A percentile compares a stretch with the other conserved stretches of the same genome.
phyloP scores from a whole-genome alignment of 257 asterid species.

The Primulina eburnea region DNA sequence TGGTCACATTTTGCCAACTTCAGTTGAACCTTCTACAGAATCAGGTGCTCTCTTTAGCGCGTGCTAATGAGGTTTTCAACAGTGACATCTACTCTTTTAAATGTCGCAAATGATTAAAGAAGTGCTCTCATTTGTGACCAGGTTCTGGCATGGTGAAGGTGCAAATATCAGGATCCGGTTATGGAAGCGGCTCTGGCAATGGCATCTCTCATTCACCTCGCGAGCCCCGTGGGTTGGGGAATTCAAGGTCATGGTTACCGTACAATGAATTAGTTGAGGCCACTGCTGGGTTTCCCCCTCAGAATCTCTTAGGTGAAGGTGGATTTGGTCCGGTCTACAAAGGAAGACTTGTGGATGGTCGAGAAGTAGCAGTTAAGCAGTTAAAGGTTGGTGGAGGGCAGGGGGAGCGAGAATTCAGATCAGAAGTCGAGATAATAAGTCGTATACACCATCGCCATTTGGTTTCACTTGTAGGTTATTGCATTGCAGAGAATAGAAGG shows the following conservation, averaged over 20 bases:
- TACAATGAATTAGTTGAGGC: conserved; percentile 69
- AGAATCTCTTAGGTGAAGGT: conserved; percentile 83
- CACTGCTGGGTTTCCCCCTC: conserved; percentile 63
- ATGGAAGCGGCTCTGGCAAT: conserved; percentile 41
- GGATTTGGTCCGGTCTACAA: conserved; percentile 93
- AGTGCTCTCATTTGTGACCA: conserved; percentile 34
- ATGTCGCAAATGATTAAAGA: conserved; percentile 16
- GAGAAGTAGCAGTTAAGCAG: conserved; percentile 88
- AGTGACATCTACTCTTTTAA: conserved; percentile 1
- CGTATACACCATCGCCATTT: conserved; percentile 97
- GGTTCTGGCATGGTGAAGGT: conserved; percentile 54
- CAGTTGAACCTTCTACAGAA: conserved; percentile 42
- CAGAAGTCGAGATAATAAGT: conserved; percentile 92
- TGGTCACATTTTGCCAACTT: conserved; percentile 60
- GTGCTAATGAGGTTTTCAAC: conserved; percentile 11
- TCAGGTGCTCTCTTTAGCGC: conserved; percentile 46
- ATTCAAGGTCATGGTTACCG: conserved; percentile 67
- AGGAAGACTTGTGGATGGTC: conserved; percentile 72
- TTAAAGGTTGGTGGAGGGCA: conserved; percentile 74
- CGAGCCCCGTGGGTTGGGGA: conserved; percentile 62
- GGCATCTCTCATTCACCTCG: conserved; percentile 42
- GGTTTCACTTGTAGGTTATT: conserved; percentile 92
- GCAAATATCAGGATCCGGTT: conserved; percentile 41
- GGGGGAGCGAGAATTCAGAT: conserved; percentile 91
- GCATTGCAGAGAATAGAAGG: conserved; percentile 79